Evolutionary conservation across 306 rosid species (phyloP), one percentile per base, ranked within the genome.

Genomic region (Benincasa hispida): DNA sequence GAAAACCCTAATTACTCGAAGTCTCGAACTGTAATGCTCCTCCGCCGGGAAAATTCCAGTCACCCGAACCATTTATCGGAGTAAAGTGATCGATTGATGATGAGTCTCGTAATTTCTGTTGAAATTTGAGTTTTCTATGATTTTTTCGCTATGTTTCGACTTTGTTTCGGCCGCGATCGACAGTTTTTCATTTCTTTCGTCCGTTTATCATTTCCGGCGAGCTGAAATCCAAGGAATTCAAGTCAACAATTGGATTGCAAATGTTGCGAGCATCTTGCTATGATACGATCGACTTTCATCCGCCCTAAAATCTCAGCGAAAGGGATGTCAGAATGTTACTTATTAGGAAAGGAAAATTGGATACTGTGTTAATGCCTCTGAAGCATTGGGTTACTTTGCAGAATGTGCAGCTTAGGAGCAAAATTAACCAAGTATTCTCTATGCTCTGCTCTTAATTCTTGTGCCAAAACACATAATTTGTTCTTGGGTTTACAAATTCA

Each of bases 401-500:
- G 45, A 72, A 78, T 56, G 62, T 83, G 65, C 75, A 34, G 72
- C 24, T 39, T 77, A 27, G 77, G 75, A 47, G 35, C 45, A 10
- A 86, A 66, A 69, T 83, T 82, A 68, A 75, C 67, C 6, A 86
- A 82, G 62, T 80, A 65, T 80, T 65, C 53, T 76, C 82, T 90
- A 8, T 90, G 94, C 28, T 74, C 81, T 59, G 77, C 90, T 10
- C 88, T 89, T 78, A 87, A 73, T 83, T 59, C 85, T 76, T 86
- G 87, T 79, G 83, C 87, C 25, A 89, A 89, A 81, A 48, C 87
- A 28, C 74, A 48, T 39, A 83, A 86, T 55, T 83, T 78, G 84
- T 63, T 17, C 63, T 59, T 75, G 72, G 91, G 94, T 68, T 41
- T 66, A 78, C 87, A 84, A 77, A 86, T 86, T 75, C 91, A 89